A percentile compares a stretch with the other conserved stretches of the same genome.
phyloP scores from a whole-genome alignment of 352 stramenopile species.

The Phytophthora fragariaefolia region DNA sequence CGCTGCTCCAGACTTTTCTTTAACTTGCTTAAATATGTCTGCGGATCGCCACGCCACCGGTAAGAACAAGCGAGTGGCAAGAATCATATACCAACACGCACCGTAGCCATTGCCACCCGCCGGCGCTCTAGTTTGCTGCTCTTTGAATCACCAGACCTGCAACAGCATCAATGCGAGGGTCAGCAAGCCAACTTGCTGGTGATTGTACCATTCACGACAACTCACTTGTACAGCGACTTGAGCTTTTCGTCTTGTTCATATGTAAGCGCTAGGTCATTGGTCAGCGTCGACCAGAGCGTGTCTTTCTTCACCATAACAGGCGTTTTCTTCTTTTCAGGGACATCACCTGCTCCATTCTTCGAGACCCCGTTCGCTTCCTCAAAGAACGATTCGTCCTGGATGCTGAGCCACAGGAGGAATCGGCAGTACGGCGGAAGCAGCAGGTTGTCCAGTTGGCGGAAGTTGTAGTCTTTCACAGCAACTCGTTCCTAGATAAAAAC shows the following conservation, averaged over 20 bases:
- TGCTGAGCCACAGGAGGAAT: conserved; percentile 90
- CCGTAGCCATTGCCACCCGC: conserved; percentile 83
- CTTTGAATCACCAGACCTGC: conserved; percentile 78
- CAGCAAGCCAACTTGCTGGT: too few species aligned
- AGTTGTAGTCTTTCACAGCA: conserved; percentile 91
- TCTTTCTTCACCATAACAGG: conserved; percentile 82
- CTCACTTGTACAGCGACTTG: conserved; percentile 88
- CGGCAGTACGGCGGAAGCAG: conserved; percentile 88
- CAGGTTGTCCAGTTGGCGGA: conserved; percentile 87
- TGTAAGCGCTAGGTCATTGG: conserved; percentile 77
- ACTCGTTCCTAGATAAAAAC: conserved; percentile 63
- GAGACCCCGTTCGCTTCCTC: conserved; percentile 62
- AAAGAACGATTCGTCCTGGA: conserved; percentile 88
- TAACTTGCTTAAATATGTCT: conserved; percentile 92
- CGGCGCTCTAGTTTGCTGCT: conserved; percentile 84
- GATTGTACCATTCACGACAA: too few species aligned
- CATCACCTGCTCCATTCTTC: conserved; percentile 53
- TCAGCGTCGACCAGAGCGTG: conserved; percentile 82
- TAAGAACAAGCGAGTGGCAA: not conserved
- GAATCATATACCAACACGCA: conserved; percentile 32
- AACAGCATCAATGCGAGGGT: not conserved
- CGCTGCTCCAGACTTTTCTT: conserved; percentile 85
- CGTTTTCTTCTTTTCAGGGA: conserved; percentile 69
- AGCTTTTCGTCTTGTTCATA: conserved; percentile 93
- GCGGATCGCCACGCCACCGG: not conserved